Conservation (phyloP, 2,329 filamentous ascomycete genomes). For the Xylaria sp. region DNA sequence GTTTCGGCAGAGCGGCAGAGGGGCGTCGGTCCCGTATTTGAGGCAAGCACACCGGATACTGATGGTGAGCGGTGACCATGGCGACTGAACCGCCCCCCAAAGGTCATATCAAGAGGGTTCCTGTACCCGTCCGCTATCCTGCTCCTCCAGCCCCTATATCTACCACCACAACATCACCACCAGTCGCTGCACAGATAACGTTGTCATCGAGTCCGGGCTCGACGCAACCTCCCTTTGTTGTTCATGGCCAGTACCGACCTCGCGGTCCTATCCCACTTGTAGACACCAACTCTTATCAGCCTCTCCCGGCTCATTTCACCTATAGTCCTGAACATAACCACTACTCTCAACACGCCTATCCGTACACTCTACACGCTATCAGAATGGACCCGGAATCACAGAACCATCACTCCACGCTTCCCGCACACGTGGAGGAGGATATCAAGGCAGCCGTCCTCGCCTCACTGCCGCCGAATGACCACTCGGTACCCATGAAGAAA, state of each 20-base stretch:
- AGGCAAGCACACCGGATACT: neutral
- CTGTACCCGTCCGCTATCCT: slow-evolving; percentile 19
- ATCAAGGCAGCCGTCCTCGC: slow-evolving; percentile 33
- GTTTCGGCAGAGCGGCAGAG: slow-evolving; percentile 1
- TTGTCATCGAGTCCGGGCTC: neutral
- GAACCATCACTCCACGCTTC: slow-evolving; percentile 15
- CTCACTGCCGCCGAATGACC: slow-evolving; percentile 6
- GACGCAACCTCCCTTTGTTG: neutral
- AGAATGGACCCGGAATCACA: slow-evolving; percentile 16
- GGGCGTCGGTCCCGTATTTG: neutral
- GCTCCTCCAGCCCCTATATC: slow-evolving; percentile 18
- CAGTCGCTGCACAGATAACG: neutral
- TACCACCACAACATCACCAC: neutral
- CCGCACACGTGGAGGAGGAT: slow-evolving; percentile 32
- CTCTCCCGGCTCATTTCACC: slow-evolving; percentile 2
- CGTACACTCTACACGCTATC: neutral
- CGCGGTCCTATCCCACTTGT: slow-evolving; percentile 28
- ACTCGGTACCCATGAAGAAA: neutral
- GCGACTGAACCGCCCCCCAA: neutral
- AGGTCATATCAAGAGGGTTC: slow-evolving; percentile 25
- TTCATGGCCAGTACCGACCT: slow-evolving; percentile 6
- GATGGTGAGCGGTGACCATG: slow-evolving; percentile 20
- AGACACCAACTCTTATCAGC: slow-evolving; percentile 22
- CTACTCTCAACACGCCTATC: neutral
- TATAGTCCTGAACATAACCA: neutral